phyloP scores from a whole-genome alignment of 2,329 filamentous ascomycete species.

The Microdochium trichocladiopsis region DNA sequence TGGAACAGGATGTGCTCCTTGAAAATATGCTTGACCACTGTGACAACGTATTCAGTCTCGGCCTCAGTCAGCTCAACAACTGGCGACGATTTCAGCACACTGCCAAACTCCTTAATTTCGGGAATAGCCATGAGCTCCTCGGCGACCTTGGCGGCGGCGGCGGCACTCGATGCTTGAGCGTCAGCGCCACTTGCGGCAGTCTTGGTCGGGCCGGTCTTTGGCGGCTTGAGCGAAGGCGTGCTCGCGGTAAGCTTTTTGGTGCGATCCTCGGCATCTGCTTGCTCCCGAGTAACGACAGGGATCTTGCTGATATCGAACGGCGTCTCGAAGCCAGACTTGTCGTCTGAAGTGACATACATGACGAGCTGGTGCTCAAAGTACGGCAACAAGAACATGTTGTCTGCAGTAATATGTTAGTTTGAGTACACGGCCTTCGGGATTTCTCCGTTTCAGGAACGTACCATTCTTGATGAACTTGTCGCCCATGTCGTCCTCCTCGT shows the following conservation, averaged over 20 bases:
- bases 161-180: slow-evolving; percentile 67
- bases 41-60: slow-evolving; percentile 95
- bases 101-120: slow-evolving; percentile 84
- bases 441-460: slow-evolving; percentile 30
- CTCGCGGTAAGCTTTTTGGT: slow-evolving; percentile 95
- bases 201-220: slow-evolving; percentile 73
- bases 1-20: slow-evolving; percentile 94
- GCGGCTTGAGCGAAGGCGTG: slow-evolving; percentile 88
- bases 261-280: slow-evolving; percentile 91
- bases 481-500: slow-evolving; percentile 82
- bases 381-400: slow-evolving; percentile 90
- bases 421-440: no score
- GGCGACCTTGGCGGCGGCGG: slow-evolving; percentile 80
- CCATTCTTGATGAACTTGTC: slow-evolving; percentile 88
- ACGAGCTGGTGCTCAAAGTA: slow-evolving; percentile 96
- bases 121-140: slow-evolving; percentile 83
- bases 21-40: slow-evolving; percentile 93
- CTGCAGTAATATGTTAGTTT: slow-evolving; percentile 32
- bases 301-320: slow-evolving; percentile 90
- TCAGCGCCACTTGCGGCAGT: slow-evolving; percentile 62
- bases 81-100: slow-evolving; percentile 83
- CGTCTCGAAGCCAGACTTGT: slow-evolving; percentile 73
- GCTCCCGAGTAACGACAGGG: slow-evolving; percentile 88
- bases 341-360: slow-evolving; percentile 91
- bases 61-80: slow-evolving; percentile 89